These are phyloP conservation scores for Candida mattraensis DNA, from an alignment of 805 yeast genomes.

Conservation along the genomic window DNA sequence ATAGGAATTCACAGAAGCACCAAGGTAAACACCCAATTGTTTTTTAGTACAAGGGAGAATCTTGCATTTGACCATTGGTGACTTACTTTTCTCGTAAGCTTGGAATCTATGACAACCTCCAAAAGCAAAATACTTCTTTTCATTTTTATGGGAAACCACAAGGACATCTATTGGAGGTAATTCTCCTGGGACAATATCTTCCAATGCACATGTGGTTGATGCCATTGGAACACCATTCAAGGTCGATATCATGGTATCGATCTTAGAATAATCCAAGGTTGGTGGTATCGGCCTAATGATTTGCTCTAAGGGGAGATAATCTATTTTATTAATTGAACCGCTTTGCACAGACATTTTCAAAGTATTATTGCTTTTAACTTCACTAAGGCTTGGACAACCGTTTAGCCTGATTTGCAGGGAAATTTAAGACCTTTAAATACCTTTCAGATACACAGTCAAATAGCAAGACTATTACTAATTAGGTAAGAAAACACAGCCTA, in stretches of 20 bases:
- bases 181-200: constrained; percentile 55
- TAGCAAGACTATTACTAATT: not conserved
- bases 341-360: constrained; percentile 68
- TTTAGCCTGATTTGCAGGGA: too few relatives aligned
- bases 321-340: constrained; percentile 47
- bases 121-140: constrained; percentile 70
- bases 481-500: constrained; percentile 2
- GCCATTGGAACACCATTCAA: constrained; percentile 62
- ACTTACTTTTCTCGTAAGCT: constrained; percentile 66
- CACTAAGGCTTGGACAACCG: too few relatives aligned
- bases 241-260: constrained; percentile 76
- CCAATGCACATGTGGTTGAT: constrained; percentile 54
- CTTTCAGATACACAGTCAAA: too few relatives aligned
- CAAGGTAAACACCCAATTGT: constrained; percentile 68
- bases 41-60: constrained; percentile 72
- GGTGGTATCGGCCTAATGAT: constrained; percentile 86
- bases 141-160: constrained; percentile 61
- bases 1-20: constrained; percentile 59
- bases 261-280: constrained; percentile 70
- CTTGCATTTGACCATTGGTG: constrained; percentile 61
- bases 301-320: constrained; percentile 61
- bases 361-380: too few relatives aligned
- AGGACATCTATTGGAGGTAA: constrained; percentile 83
- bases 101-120: constrained; percentile 92
- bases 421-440: too few relatives aligned